Conservation (phyloP, 164 flowering plant species). For the Dillenia suffruticosa region DNA sequence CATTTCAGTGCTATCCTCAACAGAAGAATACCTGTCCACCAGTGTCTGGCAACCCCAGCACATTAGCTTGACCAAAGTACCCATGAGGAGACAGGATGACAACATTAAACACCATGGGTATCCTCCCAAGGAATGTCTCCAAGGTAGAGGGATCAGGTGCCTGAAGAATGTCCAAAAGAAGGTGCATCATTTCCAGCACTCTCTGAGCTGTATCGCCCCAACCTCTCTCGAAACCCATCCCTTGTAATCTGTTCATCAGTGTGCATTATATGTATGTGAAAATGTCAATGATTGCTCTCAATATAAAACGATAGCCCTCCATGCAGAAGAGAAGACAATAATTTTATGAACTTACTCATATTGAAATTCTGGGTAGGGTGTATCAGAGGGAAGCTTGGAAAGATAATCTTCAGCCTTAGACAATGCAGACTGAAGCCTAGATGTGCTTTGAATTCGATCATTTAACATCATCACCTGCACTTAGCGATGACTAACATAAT, state of each 20-base stretch:
- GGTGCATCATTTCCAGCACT: conserved; percentile 74
- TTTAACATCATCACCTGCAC: conserved; percentile 84
- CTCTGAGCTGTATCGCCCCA: conserved; percentile 84
- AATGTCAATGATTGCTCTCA: too few species aligned
- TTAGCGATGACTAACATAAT: neutral
- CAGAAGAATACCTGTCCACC: conserved; percentile 80
- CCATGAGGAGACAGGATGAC: conserved; percentile 93
- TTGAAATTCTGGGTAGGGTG: conserved; percentile 79
- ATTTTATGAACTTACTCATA: conserved; percentile 39
- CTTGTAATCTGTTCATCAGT: conserved; percentile 62
- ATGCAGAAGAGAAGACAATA: too few species aligned
- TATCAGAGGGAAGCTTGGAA: conserved; percentile 54
- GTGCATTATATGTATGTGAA: too few species aligned
- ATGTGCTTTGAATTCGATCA: conserved; percentile 67
- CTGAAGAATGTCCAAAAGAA: conserved; percentile 84
- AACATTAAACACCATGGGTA: conserved; percentile 97
- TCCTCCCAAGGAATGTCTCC: conserved; percentile 83
- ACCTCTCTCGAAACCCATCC: conserved; percentile 90
- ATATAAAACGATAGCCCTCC: too few species aligned
- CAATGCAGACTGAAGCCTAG: conserved; percentile 62
- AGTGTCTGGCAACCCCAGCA: conserved; percentile 94
- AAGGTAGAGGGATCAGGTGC: conserved; percentile 91
- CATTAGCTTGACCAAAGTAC: conserved; percentile 98
- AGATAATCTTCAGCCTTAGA: conserved; percentile 79
- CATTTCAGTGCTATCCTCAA: neutral